Conservation (phyloP, 2,329 filamentous ascomycete genomes). For the Aureobasidium sp. region DNA sequence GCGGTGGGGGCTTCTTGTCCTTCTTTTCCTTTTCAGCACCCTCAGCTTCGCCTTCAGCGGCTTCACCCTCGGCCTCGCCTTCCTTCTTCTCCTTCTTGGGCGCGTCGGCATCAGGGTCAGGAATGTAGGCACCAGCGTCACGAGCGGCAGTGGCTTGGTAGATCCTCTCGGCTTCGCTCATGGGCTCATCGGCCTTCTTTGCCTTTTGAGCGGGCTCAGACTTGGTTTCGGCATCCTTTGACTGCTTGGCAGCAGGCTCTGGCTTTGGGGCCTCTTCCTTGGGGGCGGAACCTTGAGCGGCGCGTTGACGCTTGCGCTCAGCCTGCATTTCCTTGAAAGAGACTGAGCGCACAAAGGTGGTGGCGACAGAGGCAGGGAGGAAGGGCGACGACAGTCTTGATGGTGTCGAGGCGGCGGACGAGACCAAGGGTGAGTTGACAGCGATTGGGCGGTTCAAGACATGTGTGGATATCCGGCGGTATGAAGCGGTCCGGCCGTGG, state of each 20-base stretch:
- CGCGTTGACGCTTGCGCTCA: constrained; percentile 26
- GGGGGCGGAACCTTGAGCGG: constrained; percentile 27
- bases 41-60: constrained; percentile 42
- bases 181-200: constrained; percentile 17
- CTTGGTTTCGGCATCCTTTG: constrained; percentile 17
- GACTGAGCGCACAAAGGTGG: constrained; percentile 36
- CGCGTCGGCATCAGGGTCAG: constrained; percentile 30
- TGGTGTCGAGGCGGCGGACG: constrained; percentile 17
- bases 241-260: constrained; percentile 22
- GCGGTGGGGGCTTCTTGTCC: constrained; percentile 66
- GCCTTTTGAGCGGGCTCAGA: constrained; percentile 26
- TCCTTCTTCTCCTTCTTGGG: constrained; percentile 22
- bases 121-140: constrained; percentile 27
- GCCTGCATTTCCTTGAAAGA: constrained; percentile 32
- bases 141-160: constrained; percentile 18
- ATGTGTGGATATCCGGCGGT: constrained; percentile 36
- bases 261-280: constrained; percentile 28
- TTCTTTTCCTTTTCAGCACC: constrained; percentile 46
- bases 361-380: constrained; percentile 34
- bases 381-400: constrained; percentile 36
- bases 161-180: constrained; percentile 12
- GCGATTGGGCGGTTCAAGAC: constrained; percentile 7
- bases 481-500: constrained; percentile 39
- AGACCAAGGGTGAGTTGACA: constrained; percentile 15
- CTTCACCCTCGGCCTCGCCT: constrained; percentile 29